phyloP scores from a whole-genome alignment of 1,139 yeast species.

The Williopsis jadinii region DNA sequence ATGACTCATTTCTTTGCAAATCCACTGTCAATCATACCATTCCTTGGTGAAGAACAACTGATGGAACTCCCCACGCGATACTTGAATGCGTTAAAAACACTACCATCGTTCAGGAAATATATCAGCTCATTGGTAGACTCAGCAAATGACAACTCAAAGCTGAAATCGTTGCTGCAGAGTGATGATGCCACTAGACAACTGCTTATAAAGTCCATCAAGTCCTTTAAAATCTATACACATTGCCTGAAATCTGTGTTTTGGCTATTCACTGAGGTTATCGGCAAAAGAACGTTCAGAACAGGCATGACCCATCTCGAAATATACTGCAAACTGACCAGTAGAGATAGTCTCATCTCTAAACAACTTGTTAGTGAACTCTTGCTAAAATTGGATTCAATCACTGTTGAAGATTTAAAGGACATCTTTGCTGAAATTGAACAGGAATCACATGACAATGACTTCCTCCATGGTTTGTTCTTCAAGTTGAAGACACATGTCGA shows the following conservation, averaged over 20 bases:
- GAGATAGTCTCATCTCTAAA: constrained; percentile 17
- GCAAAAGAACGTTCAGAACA: constrained; percentile 7
- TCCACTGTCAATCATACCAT: constrained; percentile 35
- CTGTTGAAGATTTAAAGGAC: constrained; percentile 4
- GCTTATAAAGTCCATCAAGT: constrained; percentile 13
- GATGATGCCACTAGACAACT: constrained; percentile 20
- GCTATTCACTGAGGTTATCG: constrained; percentile 13
- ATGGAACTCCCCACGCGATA: constrained; percentile 19
- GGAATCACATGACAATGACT: constrained; percentile 6
- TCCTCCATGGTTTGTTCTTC: constrained; percentile 9
- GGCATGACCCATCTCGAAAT: constrained; percentile 13
- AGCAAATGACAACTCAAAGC: constrained; percentile 1
- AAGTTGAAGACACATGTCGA: constrained; percentile 9
- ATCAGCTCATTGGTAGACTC: constrained; percentile 7
- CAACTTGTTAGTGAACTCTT: constrained; percentile 19
- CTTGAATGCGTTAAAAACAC: constrained; percentile 14
- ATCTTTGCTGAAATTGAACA: constrained; percentile 7
- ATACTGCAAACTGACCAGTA: constrained; percentile 18
- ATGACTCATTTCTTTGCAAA: constrained; percentile 54
- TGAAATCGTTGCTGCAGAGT: constrained; percentile 19
- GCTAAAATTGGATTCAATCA: constrained; percentile 10
- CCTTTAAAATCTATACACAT: constrained; percentile 1
- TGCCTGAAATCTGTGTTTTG: constrained; percentile 13
- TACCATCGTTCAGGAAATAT: constrained; percentile 22
- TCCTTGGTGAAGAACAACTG: constrained; percentile 21